A percentile compares a stretch with the other conserved stretches of the same genome.
phyloP scores from a whole-genome alignment of 768 basidiomycete species.

The Leccinum fibrillosum region DNA sequence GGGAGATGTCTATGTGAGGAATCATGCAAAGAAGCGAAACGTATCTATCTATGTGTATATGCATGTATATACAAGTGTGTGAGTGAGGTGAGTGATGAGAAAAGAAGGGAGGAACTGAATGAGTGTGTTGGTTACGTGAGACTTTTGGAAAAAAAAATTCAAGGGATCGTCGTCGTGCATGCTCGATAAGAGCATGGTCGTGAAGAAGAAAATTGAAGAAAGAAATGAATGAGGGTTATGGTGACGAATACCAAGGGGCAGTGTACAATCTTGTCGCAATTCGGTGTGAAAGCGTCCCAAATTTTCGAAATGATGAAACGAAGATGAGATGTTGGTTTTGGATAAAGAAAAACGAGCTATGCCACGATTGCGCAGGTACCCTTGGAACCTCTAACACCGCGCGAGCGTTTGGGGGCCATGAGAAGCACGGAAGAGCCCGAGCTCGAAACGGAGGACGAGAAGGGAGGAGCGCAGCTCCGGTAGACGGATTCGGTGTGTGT shows the following conservation, averaged over 20 bases:
- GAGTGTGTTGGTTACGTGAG: conserved; percentile 25
- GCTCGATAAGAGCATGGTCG: conserved; percentile 19
- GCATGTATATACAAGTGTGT: conserved; percentile 36
- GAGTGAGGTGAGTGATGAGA: conserved; percentile 22
- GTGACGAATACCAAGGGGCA: conserved; percentile 3
- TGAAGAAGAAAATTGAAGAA: conserved; percentile 1
- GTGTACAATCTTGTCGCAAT: conserved; percentile 17
- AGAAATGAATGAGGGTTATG: not conserved
- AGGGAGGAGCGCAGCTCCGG: conserved; percentile 20
- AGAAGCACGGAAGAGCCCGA: conserved; percentile 29
- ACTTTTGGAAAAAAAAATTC: not conserved
- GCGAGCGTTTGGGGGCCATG: conserved; percentile 26
- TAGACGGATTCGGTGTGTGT: conserved; percentile 4
- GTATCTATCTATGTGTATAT: conserved; percentile 37
- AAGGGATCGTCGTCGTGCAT: conserved; percentile 24
- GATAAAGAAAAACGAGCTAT: conserved; percentile 10
- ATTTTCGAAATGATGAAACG: conserved; percentile 7
- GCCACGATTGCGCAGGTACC: conserved; percentile 6
- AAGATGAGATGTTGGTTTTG: conserved; percentile 1
- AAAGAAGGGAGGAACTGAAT: conserved; percentile 9
- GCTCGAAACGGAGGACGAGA: conserved; percentile 22
- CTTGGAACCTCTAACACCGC: conserved; percentile 15
- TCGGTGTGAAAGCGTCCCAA: conserved; percentile 21
- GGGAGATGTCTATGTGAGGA: conserved; percentile 27
- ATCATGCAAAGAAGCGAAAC: conserved; percentile 21